Evolutionary conservation across 2,329 filamentous ascomycete species (phyloP), one percentile per base, ranked within the genome.

Genomic region (Byssoonygena ceratinophila): DNA sequence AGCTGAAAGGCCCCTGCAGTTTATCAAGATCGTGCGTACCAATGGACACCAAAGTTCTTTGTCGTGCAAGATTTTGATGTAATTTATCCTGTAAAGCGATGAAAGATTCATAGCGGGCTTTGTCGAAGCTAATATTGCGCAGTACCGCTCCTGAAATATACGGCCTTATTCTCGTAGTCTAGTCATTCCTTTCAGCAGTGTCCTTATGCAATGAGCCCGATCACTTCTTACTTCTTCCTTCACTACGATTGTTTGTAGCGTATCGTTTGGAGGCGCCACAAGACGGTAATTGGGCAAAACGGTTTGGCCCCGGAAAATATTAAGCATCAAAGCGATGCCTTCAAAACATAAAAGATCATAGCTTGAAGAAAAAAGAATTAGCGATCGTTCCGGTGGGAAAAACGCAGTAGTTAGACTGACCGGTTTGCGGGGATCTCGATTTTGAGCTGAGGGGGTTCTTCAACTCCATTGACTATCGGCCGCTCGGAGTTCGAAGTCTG

Each of bases 351-450:
- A 81, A 83, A 97, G 89, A 65, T 97, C 82, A 76, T 84, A 85
- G 71, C 79, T 73, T n/a, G n/a, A n/a, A n/a, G n/a, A n/a, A n/a
- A n/a, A n/a, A n/a, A n/a, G n/a, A n/a, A n/a, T n/a, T n/a, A n/a
- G n/a, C n/a, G n/a, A n/a, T n/a, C n/a, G n/a, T n/a, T n/a, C n/a
- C n/a, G n/a, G n/a, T n/a, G n/a, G n/a, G n/a, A n/a, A 6, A 2
- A 29, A 7, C 14, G 14, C 9, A 23, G n/a, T 22, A 14, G 18
- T 51, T 50, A 27, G 16, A 61, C 82, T 72, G 82, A 90, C 73
- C 88, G 82, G 73, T 97, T 97, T 64, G 92, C 91, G 57, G 90
- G 89, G 63, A 97, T 94, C 71, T 97, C 91, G 66, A 98, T 97
- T 78, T 96, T 96, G 64, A 97, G 80, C 72, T 97, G 87, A 53